Conservation (phyloP, 2,329 filamentous ascomycete species). For the Aspergillus udagawae region DNA sequence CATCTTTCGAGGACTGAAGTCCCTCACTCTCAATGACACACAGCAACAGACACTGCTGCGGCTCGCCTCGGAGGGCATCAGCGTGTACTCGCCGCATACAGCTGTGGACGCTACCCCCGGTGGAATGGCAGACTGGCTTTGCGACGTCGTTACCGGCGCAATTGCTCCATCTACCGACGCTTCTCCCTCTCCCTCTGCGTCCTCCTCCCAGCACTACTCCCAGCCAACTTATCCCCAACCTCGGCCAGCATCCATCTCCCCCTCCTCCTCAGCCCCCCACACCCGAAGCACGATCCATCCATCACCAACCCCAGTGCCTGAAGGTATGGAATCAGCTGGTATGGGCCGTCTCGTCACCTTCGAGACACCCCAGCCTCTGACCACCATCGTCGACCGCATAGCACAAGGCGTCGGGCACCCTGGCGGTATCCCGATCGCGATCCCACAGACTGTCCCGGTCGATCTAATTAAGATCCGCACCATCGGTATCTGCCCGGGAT, state of each 20-base stretch:
- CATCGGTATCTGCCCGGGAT: constrained; percentile 86
- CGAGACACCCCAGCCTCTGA: constrained; percentile 48
- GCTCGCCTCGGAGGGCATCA: constrained; percentile 80
- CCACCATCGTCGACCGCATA: constrained; percentile 59
- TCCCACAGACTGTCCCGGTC: constrained; percentile 56
- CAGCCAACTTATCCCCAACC: constrained; percentile 38
- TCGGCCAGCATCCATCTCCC: constrained; percentile 18
- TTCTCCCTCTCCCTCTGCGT: constrained; percentile 9
- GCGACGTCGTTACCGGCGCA: constrained; percentile 69
- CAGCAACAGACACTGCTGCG: constrained; percentile 83
- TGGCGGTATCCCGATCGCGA: constrained; percentile 60
- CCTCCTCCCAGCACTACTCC: constrained; percentile 33
- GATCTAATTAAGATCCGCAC: constrained; percentile 58
- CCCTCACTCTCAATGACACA: constrained; percentile 74
- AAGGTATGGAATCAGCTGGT: constrained; percentile 50
- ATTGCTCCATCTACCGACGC: constrained; percentile 13
- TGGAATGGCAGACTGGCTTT: constrained; percentile 92
- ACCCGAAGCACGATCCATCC: constrained; percentile 53
- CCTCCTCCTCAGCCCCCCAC: constrained; percentile 44
- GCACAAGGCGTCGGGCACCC: constrained; percentile 62
- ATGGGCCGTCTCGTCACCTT: constrained; percentile 61
- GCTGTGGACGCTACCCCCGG: constrained; percentile 82
- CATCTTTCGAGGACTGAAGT: constrained; percentile 90
- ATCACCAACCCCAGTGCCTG: constrained; percentile 33
- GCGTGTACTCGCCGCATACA: constrained; percentile 94